Percentiles rank a stretch among this genome's conserved stretches.
phyloP scores from a whole-genome alignment of 768 basidiomycete species.

The Floccularia luteovirens region DNA sequence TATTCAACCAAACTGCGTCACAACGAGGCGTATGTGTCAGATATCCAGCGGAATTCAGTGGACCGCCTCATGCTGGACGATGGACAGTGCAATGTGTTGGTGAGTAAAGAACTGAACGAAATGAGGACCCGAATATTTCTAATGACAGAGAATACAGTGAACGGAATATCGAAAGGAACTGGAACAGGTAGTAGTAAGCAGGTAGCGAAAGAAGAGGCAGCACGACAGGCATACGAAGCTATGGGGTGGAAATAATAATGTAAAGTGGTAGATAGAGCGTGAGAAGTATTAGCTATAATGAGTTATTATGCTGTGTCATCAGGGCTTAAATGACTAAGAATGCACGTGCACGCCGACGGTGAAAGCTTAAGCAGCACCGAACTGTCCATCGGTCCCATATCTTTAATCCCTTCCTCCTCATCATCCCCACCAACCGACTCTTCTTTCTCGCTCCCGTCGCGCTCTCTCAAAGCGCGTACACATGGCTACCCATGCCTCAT shows the following conservation, averaged over 20 bases:
- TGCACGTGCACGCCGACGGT: not conserved
- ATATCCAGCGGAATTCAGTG: conserved; percentile 52
- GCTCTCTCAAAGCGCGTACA: conserved; percentile 7
- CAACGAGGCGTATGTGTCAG: conserved; percentile 58
- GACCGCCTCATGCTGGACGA: conserved; percentile 59
- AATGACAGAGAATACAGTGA: conserved; percentile 34
- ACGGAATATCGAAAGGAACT: conserved; percentile 59
- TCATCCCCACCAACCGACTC: conserved; percentile 3
- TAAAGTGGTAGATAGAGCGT: conserved; percentile 6
- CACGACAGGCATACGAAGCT: conserved; percentile 58
- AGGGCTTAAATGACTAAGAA: not conserved
- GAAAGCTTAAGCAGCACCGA: no score
- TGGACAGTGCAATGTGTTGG: conserved; percentile 68
- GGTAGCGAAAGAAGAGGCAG: conserved; percentile 72
- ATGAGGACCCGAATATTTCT: conserved; percentile 1
- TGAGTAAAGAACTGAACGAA: conserved; percentile 34
- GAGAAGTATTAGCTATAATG: not conserved
- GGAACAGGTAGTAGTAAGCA: conserved; percentile 68
- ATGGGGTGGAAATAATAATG: conserved; percentile 60
- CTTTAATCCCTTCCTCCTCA: not conserved
- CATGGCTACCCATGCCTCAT: conserved; percentile 19
- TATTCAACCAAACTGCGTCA: conserved; percentile 68
- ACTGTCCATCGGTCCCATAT: not conserved
- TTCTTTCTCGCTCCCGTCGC: conserved; percentile 11
- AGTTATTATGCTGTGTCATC: not conserved